Evolutionary conservation across 148 eudicot genomes (phyloP), one percentile per base, ranked within the genome.

Genomic region (Polygonum maritimum): DNA sequence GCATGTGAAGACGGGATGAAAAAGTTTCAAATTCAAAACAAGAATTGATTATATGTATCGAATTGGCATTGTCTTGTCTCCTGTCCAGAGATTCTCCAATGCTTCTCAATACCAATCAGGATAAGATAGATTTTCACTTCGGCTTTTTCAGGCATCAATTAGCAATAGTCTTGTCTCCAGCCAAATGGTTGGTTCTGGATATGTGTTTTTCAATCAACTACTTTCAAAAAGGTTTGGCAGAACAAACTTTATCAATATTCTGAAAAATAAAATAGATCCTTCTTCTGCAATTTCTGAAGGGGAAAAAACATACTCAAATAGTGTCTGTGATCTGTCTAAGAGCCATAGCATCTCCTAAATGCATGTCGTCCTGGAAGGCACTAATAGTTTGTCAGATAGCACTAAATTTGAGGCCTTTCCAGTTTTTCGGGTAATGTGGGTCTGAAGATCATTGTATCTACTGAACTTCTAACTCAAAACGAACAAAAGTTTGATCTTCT

Each of bases 41-140:
- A 67, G 44, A 67, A 14, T 15, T 67, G 71, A 67, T 67, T 67
- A 67, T 67, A 67, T 36, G 71, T 45, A 16, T 16, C 71, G 36
- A 67, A 67, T 36, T 67, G 71, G 71, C 44, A 67, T 35, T 36
- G 71, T 67, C 41, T 67, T 67, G 71, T 67, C 71, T 67, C 71
- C 71, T 67, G 41, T 15, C 71, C 71, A 67, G 36, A 67, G 44
- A 67, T 67, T 67, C 71, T 36, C 16, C 71, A 36, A 67, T 67
- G 71, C 71, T 38, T 36, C 71, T 67, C 71, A 38, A 67, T 36
- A 67, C 44, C 21, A 16, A 67, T 67, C 71, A 36, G 45, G 71
- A 67, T 67, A 67, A 67, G 71, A 67, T 36, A 7, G 69, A 62
- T 62, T 62, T 62, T 31, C 69, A 62, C 36, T 62, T 62, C 69